Percentiles rank a stretch among this genome's conserved stretches.
These are phyloP conservation scores for Spathaspora girioi DNA, from an alignment of 805 yeast species.

Conservation along the genomic window DNA sequence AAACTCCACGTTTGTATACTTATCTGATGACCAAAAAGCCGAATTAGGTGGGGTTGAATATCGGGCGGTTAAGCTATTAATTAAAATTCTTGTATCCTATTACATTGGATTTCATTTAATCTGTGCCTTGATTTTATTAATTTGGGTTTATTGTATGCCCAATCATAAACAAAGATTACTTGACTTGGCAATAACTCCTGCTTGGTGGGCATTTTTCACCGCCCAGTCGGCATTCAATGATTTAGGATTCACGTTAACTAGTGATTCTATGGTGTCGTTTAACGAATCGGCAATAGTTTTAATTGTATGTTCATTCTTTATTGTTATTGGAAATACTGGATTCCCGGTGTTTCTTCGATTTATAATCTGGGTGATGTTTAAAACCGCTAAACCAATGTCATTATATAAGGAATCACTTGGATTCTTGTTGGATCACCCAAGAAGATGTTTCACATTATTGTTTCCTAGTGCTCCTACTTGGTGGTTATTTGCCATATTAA, in stretches of 20 bases:
- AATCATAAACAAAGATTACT: conserved; percentile 44
- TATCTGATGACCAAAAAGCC: conserved; percentile 80
- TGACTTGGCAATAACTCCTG: conserved; percentile 60
- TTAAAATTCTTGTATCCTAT: conserved; percentile 59
- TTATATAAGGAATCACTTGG: conserved; percentile 71
- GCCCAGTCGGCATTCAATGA: conserved; percentile 80
- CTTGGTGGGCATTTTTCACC: conserved; percentile 94
- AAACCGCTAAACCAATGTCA: conserved; percentile 62
- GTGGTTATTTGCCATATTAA: conserved; percentile 81
- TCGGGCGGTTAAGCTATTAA: conserved; percentile 76
- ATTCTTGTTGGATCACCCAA: conserved; percentile 89
- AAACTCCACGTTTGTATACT: conserved; percentile 83
- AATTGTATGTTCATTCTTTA: conserved; percentile 61
- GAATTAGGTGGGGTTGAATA: conserved; percentile 98
- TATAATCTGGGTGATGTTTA: conserved; percentile 76
- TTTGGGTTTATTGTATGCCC: conserved; percentile 52
- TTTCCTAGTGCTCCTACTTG: conserved; percentile 93
- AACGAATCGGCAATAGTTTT: conserved; percentile 61
- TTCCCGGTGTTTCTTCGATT: conserved; percentile 82
- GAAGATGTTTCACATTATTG: conserved; percentile 90
- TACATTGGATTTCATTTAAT: conserved; percentile 74
- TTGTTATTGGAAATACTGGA: conserved; percentile 92
- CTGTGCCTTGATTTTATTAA: conserved; percentile 49
- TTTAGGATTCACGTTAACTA: conserved; percentile 77
- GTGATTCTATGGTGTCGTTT: conserved; percentile 75